Percentiles rank a stretch among this genome's conserved stretches.
These are phyloP conservation scores for Fragaria ananassa DNA, from an alignment of 306 rosid genomes.

Conservation along the genomic window DNA sequence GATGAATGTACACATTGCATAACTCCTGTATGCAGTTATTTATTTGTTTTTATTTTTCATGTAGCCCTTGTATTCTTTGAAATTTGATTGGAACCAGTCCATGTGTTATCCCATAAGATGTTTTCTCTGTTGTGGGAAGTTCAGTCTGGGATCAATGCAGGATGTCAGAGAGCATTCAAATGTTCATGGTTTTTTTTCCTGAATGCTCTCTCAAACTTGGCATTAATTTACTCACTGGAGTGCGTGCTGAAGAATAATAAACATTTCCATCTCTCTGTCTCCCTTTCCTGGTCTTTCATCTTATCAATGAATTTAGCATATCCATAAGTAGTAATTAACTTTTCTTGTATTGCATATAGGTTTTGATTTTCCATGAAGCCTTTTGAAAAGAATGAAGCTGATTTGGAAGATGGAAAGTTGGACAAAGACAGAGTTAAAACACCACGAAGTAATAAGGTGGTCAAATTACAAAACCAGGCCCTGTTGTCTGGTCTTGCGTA, in stretches of 20 bases:
- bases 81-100: not conserved
- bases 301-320: not conserved
- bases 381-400: slow-evolving; percentile 45
- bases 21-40: not conserved
- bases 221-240: not conserved
- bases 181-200: not conserved
- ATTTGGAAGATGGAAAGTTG: slow-evolving; percentile 67
- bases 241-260: not conserved
- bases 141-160: not conserved
- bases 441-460: slow-evolving; percentile 38
- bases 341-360: slow-evolving; percentile 19
- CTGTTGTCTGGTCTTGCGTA: slow-evolving; percentile 85
- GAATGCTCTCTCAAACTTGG: not conserved
- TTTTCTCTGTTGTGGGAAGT: not conserved
- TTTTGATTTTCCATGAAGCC: slow-evolving; percentile 53
- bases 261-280: not conserved
- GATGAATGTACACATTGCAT: not conserved
- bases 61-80: not conserved
- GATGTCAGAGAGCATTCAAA: not conserved
- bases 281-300: slow-evolving; percentile 3
- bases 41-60: not conserved
- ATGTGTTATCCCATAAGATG: not conserved
- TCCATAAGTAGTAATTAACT: not conserved
- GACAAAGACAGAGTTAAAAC: slow-evolving; percentile 50
- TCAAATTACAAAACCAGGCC: slow-evolving; percentile 68